phyloP scores from a whole-genome alignment of 164 flowering plant species.

The Tetrastigma voinierianum region DNA sequence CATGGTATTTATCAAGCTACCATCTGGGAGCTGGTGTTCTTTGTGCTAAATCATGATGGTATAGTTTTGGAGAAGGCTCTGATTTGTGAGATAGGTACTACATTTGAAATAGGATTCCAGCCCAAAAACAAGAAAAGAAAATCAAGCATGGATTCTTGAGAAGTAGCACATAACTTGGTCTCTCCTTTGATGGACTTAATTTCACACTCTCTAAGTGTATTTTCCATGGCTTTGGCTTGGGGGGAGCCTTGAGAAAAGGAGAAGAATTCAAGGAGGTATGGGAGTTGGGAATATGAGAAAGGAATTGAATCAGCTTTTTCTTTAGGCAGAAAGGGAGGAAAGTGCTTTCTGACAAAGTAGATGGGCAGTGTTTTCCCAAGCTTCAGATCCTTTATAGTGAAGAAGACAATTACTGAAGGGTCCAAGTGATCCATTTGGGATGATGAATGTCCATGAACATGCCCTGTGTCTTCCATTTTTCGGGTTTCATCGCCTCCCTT shows the following conservation, averaged over 20 bases:
- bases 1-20: slow-evolving; percentile 53
- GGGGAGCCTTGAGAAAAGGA: slow-evolving; percentile 32
- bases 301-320: no score
- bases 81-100: slow-evolving; percentile 23
- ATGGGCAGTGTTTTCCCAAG: slow-evolving; percentile 24
- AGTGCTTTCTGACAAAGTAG: slow-evolving; percentile 28
- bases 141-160: slow-evolving; percentile 54
- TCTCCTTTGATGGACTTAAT: slow-evolving; percentile 33
- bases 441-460: slow-evolving; percentile 12
- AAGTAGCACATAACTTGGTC: slow-evolving; percentile 45
- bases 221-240: slow-evolving; percentile 46
- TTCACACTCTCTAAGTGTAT: slow-evolving; percentile 36
- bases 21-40: slow-evolving; percentile 26
- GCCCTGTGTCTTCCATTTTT: not conserved
- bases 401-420: slow-evolving; percentile 24
- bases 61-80: slow-evolving; percentile 33
- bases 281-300: slow-evolving; percentile 31
- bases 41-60: slow-evolving; percentile 24
- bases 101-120: slow-evolving; percentile 9
- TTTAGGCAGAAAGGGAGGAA: slow-evolving; percentile 19
- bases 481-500: not conserved
- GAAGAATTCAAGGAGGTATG: slow-evolving; percentile 33
- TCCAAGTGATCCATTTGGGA: slow-evolving; percentile 31
- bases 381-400: slow-evolving; percentile 23
- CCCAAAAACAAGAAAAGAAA: slow-evolving; percentile 26